Evolutionary conservation across 2,329 filamentous ascomycete species (phyloP).

Genomic region (Cryphonectria parasitica): DNA sequence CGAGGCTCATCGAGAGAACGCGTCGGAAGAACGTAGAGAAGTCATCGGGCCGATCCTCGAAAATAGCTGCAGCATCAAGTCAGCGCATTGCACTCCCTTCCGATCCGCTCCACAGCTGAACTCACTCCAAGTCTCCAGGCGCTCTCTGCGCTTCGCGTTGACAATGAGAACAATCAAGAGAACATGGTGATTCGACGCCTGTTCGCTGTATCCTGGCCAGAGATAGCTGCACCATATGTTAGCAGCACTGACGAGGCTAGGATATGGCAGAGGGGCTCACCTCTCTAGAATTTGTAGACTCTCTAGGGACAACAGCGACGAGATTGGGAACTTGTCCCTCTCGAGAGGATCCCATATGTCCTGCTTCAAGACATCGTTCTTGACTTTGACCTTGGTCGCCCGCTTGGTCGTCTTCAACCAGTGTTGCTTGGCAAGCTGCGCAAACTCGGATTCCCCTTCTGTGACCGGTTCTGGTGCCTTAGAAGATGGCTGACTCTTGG

Average conservation of each 20-base stretch:
- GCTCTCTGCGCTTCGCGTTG: conserved; percentile 86
- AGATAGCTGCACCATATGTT: conserved; percentile 66
- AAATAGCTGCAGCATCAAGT: conserved; percentile 62
- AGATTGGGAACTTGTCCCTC: conserved; percentile 76
- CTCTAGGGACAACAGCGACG: conserved; percentile 80
- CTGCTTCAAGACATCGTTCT: conserved; percentile 83
- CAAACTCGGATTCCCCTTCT: conserved; percentile 64
- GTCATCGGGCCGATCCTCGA: conserved; percentile 74
- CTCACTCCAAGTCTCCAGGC: conserved; percentile 84
- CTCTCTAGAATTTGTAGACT: conserved; percentile 88
- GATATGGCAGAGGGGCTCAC: conserved; percentile 45
- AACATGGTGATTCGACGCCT: conserved; percentile 90
- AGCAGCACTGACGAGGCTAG: conserved; percentile 30
- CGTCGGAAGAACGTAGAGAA: conserved; percentile 91
- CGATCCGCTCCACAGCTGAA: conserved; percentile 13
- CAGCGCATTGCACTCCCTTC: conserved; percentile 6
- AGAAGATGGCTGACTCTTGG: conserved; percentile 55
- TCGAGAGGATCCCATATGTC: conserved; percentile 90
- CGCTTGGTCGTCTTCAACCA: conserved; percentile 75
- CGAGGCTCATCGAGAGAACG: conserved; percentile 83
- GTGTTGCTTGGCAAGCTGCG: conserved; percentile 78
- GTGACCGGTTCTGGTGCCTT: conserved; percentile 72
- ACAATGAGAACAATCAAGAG: conserved; percentile 83
- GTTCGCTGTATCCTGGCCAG: conserved; percentile 90
- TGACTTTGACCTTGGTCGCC: conserved; percentile 69